Percentiles rank a stretch among this genome's conserved stretches.
These are phyloP conservation scores for Coleophoma cylindrospora DNA, from an alignment of 2,329 filamentous ascomycete genomes.

Conservation along the genomic window DNA sequence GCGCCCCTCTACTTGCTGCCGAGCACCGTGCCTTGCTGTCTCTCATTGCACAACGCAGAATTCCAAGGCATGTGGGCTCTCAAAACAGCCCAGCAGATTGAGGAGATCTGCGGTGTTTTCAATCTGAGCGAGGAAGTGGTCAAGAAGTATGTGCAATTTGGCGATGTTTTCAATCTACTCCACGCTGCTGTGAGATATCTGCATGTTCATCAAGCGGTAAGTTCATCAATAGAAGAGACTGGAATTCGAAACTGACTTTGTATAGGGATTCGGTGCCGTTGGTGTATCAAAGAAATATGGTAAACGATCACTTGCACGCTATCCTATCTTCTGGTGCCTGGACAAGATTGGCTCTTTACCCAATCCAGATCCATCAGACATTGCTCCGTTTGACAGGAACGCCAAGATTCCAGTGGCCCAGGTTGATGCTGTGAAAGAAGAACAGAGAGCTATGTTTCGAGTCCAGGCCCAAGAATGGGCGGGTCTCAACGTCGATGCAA, in stretches of 20 bases:
- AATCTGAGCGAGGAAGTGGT: constrained; percentile 53
- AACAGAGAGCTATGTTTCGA: constrained; percentile 44
- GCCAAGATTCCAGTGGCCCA: constrained; percentile 33
- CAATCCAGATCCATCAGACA: constrained; percentile 58
- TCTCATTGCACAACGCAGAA: constrained; percentile 64
- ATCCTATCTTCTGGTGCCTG: constrained; percentile 64
- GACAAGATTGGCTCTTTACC: constrained; percentile 62
- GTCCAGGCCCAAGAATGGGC: constrained; percentile 65
- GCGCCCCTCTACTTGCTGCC: constrained; percentile 63
- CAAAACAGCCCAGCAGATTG: constrained; percentile 52
- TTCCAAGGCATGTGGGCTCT: constrained; percentile 67
- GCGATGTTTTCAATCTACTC: constrained; percentile 43
- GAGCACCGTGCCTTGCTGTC: constrained; percentile 52
- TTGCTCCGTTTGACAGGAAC: constrained; percentile 45
- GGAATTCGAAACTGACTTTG: not conserved
- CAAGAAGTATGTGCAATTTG: constrained; percentile 21
- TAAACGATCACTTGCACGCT: constrained; percentile 59
- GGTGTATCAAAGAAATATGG: constrained; percentile 66
- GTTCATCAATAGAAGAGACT: constrained; percentile 26
- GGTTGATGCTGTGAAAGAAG: constrained; percentile 50
- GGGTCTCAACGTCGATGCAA: constrained; percentile 51
- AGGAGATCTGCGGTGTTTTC: constrained; percentile 60
- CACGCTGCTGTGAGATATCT: constrained; percentile 52
- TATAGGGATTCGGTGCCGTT: constrained; percentile 57
- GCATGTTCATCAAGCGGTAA: constrained; percentile 58